A percentile compares a stretch with the other conserved stretches of the same genome.
These are phyloP conservation scores for Crithidia acanthocephali DNA, from an alignment of 208 protist genomes.

Conservation along the genomic window DNA sequence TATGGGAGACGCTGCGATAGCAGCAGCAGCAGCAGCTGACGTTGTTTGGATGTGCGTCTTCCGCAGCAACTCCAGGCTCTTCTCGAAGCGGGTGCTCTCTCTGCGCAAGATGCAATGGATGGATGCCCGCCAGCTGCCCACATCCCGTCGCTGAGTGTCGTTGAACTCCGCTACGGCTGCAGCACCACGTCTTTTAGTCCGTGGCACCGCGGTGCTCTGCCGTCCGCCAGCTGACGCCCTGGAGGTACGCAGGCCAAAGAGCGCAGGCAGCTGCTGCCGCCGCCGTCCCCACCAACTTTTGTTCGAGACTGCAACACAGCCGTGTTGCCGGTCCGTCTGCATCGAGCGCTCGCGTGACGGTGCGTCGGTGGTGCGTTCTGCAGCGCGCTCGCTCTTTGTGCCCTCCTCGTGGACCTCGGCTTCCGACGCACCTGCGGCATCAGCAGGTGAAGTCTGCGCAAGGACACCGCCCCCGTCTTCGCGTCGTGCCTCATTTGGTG, in stretches of 20 bases:
- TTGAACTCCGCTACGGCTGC: too few species aligned
- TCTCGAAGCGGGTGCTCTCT: conserved; percentile 5
- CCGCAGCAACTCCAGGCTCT: neutral
- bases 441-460: neutral
- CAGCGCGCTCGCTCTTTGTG: too few species aligned
- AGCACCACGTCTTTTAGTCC: too few species aligned
- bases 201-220: too few species aligned
- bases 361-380: too few species aligned
- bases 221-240: neutral
- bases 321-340: too few species aligned
- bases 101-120: conserved; percentile 3
- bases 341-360: too few species aligned
- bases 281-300: neutral
- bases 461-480: neutral
- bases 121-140: conserved; percentile 8
- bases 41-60: neutral
- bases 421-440: neutral
- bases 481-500: neutral
- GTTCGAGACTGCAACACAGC: neutral
- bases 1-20: neutral
- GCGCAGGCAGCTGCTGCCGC: neutral
- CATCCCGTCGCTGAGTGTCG: too few species aligned
- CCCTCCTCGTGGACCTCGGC: too few species aligned
- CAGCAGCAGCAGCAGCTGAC: neutral
- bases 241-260: neutral